Evolutionary conservation across 208 protist genomes (phyloP).

Genomic region (Leishmania guyanensis): DNA sequence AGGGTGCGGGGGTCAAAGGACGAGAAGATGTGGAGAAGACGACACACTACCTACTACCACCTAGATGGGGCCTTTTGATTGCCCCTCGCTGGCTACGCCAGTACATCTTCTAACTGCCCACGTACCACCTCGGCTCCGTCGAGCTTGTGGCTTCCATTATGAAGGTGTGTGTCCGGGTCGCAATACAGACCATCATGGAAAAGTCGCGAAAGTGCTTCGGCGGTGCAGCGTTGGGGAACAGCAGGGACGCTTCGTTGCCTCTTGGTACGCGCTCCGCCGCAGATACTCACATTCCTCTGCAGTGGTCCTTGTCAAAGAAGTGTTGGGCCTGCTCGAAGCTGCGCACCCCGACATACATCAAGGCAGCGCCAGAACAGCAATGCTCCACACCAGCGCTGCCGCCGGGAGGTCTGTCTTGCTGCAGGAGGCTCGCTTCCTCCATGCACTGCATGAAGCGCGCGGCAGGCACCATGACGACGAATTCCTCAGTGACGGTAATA

Average conservation of each 20-base stretch:
- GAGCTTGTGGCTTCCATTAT: constrained; percentile 46
- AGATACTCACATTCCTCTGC: constrained; percentile 35
- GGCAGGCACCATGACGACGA: constrained; percentile 52
- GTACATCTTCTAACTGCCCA: constrained; percentile 29
- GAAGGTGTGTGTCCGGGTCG: constrained; percentile 54
- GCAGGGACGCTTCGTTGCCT: constrained; percentile 50
- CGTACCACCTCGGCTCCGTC: constrained; percentile 44
- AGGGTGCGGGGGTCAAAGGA: not conserved
- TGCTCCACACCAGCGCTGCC: not conserved
- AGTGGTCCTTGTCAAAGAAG: constrained; percentile 46
- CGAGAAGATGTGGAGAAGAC: not conserved
- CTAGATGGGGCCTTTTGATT: not conserved
- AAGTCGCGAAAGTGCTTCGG: constrained; percentile 33
- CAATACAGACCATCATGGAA: constrained; percentile 49
- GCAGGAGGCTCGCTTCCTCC: constrained; percentile 13
- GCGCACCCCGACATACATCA: constrained; percentile 28
- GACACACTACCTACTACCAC: not conserved
- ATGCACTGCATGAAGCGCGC: constrained; percentile 30
- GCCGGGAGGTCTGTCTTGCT: not conserved
- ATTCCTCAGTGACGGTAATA: constrained; percentile 46
- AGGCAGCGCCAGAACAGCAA: not conserved
- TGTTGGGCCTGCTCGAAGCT: constrained; percentile 30
- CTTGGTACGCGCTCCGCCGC: constrained; percentile 50
- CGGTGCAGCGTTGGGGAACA: constrained; percentile 24
- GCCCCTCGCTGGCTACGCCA: not conserved